A percentile compares a stretch with the other conserved stretches of the same genome.
These are phyloP conservation scores for Alloascoidea africana DNA, from an alignment of 805 yeast genomes.

Conservation along the genomic window DNA sequence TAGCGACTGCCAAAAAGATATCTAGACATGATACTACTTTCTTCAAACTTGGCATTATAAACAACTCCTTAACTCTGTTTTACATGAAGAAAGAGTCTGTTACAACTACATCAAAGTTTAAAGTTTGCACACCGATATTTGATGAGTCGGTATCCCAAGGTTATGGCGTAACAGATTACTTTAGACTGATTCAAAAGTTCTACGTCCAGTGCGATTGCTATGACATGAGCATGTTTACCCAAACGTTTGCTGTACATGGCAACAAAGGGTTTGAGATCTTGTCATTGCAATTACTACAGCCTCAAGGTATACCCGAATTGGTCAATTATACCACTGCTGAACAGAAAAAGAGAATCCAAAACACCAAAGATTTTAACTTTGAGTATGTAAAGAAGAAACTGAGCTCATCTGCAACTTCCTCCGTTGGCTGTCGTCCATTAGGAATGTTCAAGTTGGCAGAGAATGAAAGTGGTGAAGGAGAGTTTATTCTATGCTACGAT, in stretches of 20 bases:
- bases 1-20: background rate
- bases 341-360: background rate
- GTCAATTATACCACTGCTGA: background rate
- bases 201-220: conserved; percentile 39
- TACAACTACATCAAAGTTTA: background rate
- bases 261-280: conserved; percentile 52
- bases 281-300: conserved; percentile 39
- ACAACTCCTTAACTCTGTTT: background rate
- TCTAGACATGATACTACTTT: background rate
- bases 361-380: background rate
- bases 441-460: conserved; percentile 47
- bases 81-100: conserved; percentile 1
- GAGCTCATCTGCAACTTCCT: conserved; percentile 23
- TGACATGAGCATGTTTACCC: conserved; percentile 47
- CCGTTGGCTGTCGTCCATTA: conserved; percentile 31
- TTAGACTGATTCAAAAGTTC: conserved; percentile 30
- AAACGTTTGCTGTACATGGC: conserved; percentile 53
- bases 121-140: background rate
- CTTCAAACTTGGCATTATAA: background rate
- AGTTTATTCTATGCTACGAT: conserved; percentile 49
- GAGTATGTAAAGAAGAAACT: conserved; percentile 13
- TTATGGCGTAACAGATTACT: conserved; percentile 21
- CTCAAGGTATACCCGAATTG: conserved; percentile 41
- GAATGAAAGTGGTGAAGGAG: conserved; percentile 27
- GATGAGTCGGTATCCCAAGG: background rate